A percentile compares a stretch with the other conserved stretches of the same genome.
Conservation (phyloP, 2,329 filamentous ascomycete species). For the Alternaria sp. region DNA sequence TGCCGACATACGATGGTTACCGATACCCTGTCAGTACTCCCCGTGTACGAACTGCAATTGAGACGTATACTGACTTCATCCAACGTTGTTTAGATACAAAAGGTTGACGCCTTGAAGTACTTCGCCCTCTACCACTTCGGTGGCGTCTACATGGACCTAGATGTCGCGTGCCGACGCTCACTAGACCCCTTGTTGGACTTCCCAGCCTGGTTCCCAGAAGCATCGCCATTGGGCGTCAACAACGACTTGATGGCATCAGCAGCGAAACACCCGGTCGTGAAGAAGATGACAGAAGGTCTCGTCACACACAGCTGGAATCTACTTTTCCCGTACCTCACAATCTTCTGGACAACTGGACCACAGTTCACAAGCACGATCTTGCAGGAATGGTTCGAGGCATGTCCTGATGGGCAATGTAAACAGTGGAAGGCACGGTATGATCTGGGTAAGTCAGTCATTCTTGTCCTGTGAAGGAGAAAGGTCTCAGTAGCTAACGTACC, state of each 20-base stretch:
- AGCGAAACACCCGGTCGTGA: conserved; percentile 26
- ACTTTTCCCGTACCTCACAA: conserved; percentile 35
- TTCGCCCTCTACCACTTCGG: conserved; percentile 32
- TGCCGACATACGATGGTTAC: conserved; percentile 30
- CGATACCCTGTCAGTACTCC: conserved; percentile 12
- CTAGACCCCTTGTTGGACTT: conserved; percentile 26
- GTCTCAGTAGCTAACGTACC: neutral
- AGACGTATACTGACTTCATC: neutral
- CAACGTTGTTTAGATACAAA: conserved; percentile 16
- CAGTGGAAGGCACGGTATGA: neutral
- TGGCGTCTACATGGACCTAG: conserved; percentile 35
- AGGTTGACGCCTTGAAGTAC: conserved; percentile 34
- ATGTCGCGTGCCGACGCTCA: conserved; percentile 26
- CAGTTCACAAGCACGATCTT: conserved; percentile 35
- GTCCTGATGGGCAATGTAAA: neutral
- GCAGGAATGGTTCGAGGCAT: conserved; percentile 23
- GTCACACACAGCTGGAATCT: conserved; percentile 20
- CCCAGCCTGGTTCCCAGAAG: conserved; percentile 28
- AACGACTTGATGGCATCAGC: conserved; percentile 31
- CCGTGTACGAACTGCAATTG: accelerated
- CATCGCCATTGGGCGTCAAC: conserved; percentile 27
- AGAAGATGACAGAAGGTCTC: conserved; percentile 22
- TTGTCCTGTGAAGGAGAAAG: neutral
- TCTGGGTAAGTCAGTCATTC: neutral
- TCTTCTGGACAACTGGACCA: conserved; percentile 40